Conservation (phyloP, 2,329 filamentous ascomycete genomes). For the Apiospora saccharicola region DNA sequence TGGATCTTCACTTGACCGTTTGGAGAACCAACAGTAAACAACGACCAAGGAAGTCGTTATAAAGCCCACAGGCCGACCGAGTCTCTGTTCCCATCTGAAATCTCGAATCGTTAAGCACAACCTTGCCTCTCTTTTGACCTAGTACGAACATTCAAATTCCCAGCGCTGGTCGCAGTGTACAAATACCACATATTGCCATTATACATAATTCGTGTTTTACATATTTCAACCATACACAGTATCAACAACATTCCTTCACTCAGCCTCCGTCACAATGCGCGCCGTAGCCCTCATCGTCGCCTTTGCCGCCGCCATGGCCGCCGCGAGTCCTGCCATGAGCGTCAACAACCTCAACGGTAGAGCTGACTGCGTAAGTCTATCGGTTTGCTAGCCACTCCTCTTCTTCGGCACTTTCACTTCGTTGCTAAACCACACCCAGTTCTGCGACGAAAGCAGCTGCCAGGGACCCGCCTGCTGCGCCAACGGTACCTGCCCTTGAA, state of each 20-base stretch:
- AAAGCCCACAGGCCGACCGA: background rate
- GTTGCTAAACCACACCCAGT: background rate
- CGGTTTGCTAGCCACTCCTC: no score
- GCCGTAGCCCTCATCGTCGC: slow-evolving; percentile 8
- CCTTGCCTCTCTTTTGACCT: background rate
- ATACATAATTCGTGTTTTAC: background rate
- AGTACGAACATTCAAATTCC: background rate
- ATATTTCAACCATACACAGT: background rate
- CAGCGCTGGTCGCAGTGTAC: slow-evolving; percentile 10
- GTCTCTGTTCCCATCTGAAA: background rate
- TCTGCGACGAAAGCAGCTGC: slow-evolving; percentile 22
- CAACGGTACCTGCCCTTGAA: slow-evolving; percentile 22
- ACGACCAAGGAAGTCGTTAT: background rate
- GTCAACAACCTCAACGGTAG: slow-evolving; percentile 5
- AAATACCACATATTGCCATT: no score
- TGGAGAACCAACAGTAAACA: background rate
- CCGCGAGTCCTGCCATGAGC: background rate
- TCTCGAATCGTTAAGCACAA: no score
- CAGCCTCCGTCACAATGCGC: background rate
- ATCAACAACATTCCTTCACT: background rate
- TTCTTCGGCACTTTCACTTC: no score
- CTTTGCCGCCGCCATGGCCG: slow-evolving; percentile 10
- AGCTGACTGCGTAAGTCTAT: slow-evolving; percentile 21
- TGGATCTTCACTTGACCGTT: background rate
- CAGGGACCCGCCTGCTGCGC: slow-evolving; percentile 24